Conservation (phyloP, 345 rosid species). For the Rhizophora mangle region DNA sequence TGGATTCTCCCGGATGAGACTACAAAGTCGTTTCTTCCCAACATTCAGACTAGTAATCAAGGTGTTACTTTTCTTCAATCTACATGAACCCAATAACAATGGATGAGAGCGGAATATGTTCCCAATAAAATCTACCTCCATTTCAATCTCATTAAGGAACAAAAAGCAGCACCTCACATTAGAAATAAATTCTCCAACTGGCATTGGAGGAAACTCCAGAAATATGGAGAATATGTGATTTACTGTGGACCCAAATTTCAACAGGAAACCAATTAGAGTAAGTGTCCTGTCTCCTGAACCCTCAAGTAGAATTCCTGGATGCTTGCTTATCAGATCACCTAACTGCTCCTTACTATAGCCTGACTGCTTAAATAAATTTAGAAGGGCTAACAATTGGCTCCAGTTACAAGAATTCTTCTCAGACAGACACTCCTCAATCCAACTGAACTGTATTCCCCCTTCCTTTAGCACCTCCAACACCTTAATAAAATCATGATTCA, state of each 20-base stretch:
- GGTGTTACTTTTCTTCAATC: conserved; percentile 50
- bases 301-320: conserved; percentile 56
- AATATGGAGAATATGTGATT: conserved; percentile 44
- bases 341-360: conserved; percentile 39
- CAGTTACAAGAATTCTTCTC: conserved; percentile 48
- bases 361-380: conserved; percentile 37
- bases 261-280: conserved; percentile 41
- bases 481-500: conserved; percentile 43
- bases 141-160: conserved; percentile 48
- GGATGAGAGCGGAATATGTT: conserved; percentile 46
- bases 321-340: conserved; percentile 40
- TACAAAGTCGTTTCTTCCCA: conserved; percentile 50
- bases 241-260: conserved; percentile 53
- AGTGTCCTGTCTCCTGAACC: conserved; percentile 45
- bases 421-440: conserved; percentile 45
- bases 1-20: conserved; percentile 54
- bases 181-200: conserved; percentile 39
- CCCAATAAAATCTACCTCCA: conserved; percentile 48
- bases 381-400: conserved; percentile 44
- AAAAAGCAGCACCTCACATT: conserved; percentile 52
- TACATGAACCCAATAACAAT: conserved; percentile 46
- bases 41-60: conserved; percentile 42
- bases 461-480: conserved; percentile 47
- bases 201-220: conserved; percentile 48
- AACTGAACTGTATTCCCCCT: conserved; percentile 41